Conservation (phyloP, 1,139 yeast species). For the Chernovozyma aurita region DNA sequence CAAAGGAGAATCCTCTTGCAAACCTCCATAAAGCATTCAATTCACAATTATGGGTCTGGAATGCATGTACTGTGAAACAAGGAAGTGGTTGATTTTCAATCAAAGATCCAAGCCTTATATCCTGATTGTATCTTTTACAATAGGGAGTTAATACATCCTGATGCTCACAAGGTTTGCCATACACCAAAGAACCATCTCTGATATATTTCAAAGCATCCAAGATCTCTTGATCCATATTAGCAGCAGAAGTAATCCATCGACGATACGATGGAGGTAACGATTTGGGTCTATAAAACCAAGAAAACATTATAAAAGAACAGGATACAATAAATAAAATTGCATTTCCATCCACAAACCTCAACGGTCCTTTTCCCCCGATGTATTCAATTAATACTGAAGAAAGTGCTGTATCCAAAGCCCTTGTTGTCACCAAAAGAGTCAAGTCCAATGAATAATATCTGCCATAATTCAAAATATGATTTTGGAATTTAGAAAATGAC, state of each 20-base stretch:
- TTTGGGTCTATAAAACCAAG: slow-evolving; percentile 32
- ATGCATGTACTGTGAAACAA: slow-evolving; percentile 33
- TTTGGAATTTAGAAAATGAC: slow-evolving; percentile 28
- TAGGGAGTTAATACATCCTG: slow-evolving; percentile 20
- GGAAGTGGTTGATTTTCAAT: slow-evolving; percentile 20
- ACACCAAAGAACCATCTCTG: slow-evolving; percentile 19
- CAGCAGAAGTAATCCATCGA: slow-evolving; percentile 40
- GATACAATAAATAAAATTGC: slow-evolving; percentile 26
- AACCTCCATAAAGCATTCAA: slow-evolving; percentile 37
- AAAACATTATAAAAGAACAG: slow-evolving; percentile 29
- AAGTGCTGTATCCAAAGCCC: slow-evolving; percentile 32
- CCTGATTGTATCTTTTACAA: slow-evolving; percentile 24
- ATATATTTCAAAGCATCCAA: slow-evolving; percentile 20
- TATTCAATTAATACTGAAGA: slow-evolving; percentile 18
- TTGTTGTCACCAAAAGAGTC: slow-evolving; percentile 31
- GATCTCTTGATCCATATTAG: slow-evolving; percentile 34
- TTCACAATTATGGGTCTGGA: slow-evolving; percentile 29
- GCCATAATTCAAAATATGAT: slow-evolving; percentile 25
- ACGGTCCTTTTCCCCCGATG: not conserved
- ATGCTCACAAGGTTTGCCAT: slow-evolving; percentile 22
- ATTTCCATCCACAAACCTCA: slow-evolving; percentile 24
- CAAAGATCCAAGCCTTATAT: slow-evolving; percentile 20
- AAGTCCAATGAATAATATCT: slow-evolving; percentile 30
- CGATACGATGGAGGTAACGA: slow-evolving; percentile 33
- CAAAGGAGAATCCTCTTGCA: slow-evolving; percentile 30